phyloP scores from a whole-genome alignment of 139 green algal genomes.

The Picochlorum costavermella region DNA sequence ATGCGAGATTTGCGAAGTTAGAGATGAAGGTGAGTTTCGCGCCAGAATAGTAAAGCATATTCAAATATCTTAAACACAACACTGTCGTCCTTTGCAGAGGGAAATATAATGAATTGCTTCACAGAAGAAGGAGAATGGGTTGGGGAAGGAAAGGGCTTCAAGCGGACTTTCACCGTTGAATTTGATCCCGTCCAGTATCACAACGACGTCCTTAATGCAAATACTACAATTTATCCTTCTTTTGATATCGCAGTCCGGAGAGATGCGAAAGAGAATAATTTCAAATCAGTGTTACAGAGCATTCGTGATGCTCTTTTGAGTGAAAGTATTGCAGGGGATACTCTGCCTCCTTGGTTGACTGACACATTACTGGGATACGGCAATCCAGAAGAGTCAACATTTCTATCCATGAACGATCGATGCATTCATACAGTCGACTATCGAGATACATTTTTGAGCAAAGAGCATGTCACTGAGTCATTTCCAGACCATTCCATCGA shows the following conservation, averaged over 20 bases:
- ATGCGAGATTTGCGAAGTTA: constrained; percentile 73
- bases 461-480: constrained; percentile 67
- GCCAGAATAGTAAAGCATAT: background rate
- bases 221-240: constrained; percentile 77
- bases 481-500: constrained; percentile 60
- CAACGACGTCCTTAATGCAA: constrained; percentile 47
- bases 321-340: constrained; percentile 38
- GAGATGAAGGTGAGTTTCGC: constrained; percentile 21
- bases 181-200: constrained; percentile 96
- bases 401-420: constrained; percentile 39
- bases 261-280: constrained; percentile 98
- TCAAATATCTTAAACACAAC: background rate
- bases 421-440: constrained; percentile 73
- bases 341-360: constrained; percentile 85
- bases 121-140: constrained; percentile 64
- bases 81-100: constrained; percentile 20
- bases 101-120: constrained; percentile 92
- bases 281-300: constrained; percentile 92
- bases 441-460: constrained; percentile 94
- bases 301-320: constrained; percentile 90
- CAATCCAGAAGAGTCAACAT: constrained; percentile 74
- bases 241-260: constrained; percentile 78
- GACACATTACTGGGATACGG: constrained; percentile 98
- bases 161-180: constrained; percentile 69
- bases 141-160: constrained; percentile 51